phyloP scores from a whole-genome alignment of 768 basidiomycete species.

The Pulveroboletus sp. region DNA sequence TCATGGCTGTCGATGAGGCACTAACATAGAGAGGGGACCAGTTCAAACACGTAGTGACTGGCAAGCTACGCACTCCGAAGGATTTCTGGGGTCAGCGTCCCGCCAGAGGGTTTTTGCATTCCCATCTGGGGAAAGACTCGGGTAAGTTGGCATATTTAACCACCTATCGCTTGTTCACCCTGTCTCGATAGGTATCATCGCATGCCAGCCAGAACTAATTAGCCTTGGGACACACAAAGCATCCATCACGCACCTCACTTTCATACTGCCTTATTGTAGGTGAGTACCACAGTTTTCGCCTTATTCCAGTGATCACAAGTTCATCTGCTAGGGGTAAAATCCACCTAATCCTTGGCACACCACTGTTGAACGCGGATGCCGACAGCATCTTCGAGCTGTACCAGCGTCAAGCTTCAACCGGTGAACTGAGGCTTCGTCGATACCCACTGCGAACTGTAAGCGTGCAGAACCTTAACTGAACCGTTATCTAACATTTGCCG shows the following conservation, averaged over 20 bases:
- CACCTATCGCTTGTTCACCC: background rate
- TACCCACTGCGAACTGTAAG: slow-evolving; percentile 66
- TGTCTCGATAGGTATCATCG: slow-evolving; percentile 17
- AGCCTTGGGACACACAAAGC: slow-evolving; percentile 20
- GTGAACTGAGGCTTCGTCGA: slow-evolving; percentile 58
- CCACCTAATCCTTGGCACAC: slow-evolving; percentile 46
- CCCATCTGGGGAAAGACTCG: slow-evolving; percentile 28
- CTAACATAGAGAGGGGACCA: slow-evolving; percentile 8
- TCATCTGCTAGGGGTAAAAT: slow-evolving; percentile 47
- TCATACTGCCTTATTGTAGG: slow-evolving; percentile 47
- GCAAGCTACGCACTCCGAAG: slow-evolving; percentile 28
- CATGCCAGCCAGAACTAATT: slow-evolving; percentile 15
- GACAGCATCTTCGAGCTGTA: slow-evolving; percentile 61
- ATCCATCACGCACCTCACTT: slow-evolving; percentile 40
- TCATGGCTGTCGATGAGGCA: background rate
- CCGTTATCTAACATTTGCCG: slow-evolving; percentile 7
- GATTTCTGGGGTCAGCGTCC: slow-evolving; percentile 37
- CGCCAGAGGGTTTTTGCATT: slow-evolving; percentile 23
- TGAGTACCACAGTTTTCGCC: slow-evolving; percentile 19
- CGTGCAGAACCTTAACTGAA: background rate
- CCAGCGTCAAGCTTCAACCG: slow-evolving; percentile 58
- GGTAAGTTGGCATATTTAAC: slow-evolving; percentile 12
- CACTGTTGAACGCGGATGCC: slow-evolving; percentile 39
- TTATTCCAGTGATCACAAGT: background rate
- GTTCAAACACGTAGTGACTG: slow-evolving; percentile 15